These are phyloP conservation scores for Canna indica DNA, from an alignment of 176 grass and related monocot genomes.

Conservation along the genomic window DNA sequence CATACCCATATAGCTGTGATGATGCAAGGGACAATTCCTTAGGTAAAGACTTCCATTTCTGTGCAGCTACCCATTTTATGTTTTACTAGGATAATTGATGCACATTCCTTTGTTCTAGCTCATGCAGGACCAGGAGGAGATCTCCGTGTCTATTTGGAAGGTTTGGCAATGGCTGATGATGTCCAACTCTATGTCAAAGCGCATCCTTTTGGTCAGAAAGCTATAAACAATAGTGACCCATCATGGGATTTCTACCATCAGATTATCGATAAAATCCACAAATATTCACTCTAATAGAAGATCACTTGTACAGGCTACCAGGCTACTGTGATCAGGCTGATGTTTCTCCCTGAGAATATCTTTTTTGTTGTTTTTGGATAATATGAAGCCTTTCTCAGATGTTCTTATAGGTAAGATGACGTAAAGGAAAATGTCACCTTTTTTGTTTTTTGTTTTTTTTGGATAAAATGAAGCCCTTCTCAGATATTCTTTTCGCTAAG, in stretches of 20 bases:
- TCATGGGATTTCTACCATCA: constrained; percentile 68
- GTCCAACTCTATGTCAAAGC: constrained; percentile 50
- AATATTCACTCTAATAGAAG: constrained; percentile 26
- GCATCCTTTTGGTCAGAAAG: constrained; percentile 72
- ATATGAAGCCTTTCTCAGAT: too few species aligned
- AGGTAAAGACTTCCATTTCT: constrained; percentile 37
- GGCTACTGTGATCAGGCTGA: too few species aligned
- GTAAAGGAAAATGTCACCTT: too few species aligned
- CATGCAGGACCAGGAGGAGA: constrained; percentile 71
- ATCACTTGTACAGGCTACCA: too few species aligned
- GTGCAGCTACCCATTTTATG: background rate
- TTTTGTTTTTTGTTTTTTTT: too few species aligned
- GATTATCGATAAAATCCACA: constrained; percentile 34
- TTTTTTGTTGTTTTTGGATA: too few species aligned
- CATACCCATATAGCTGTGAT: constrained; percentile 38
- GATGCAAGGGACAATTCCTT: constrained; percentile 53
- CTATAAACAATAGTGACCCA: constrained; percentile 58
- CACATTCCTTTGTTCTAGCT: constrained; percentile 7
- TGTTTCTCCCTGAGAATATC: too few species aligned
- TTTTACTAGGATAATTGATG: background rate
- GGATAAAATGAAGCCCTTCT: too few species aligned
- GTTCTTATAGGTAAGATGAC: too few species aligned
- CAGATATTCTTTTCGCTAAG: too few species aligned
- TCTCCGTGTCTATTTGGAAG: constrained; percentile 72
- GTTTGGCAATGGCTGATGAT: constrained; percentile 44